Evolutionary conservation across 257 asterid genomes (phyloP).

Genomic region (Parsonsia alboflavescens): DNA sequence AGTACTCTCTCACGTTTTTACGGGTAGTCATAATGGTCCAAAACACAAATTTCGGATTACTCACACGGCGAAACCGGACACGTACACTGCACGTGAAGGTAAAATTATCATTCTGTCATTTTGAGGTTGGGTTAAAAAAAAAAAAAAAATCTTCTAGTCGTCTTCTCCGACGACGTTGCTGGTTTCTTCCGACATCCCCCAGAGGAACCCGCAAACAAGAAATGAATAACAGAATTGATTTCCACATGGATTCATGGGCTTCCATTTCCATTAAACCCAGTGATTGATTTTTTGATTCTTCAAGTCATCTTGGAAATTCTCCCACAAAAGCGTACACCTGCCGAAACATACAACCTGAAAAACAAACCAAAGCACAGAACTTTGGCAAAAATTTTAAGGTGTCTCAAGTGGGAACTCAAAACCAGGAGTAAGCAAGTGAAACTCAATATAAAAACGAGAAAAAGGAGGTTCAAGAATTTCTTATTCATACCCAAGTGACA

Average conservation of each 20-base stretch:
- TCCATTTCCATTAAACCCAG: not conserved
- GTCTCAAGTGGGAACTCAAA: conserved; percentile 10
- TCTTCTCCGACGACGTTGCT: too few species aligned
- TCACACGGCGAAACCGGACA: too few species aligned
- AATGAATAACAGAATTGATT: not conserved
- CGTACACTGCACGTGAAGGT: too few species aligned
- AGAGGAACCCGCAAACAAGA: conserved; percentile 6
- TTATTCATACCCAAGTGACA: not conserved
- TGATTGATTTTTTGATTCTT: not conserved
- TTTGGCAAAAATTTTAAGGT: conserved; percentile 18
- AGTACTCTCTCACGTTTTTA: too few species aligned
- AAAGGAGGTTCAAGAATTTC: not conserved
- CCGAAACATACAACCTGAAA: conserved; percentile 3
- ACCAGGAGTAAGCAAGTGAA: not conserved
- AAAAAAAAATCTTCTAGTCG: too few species aligned
- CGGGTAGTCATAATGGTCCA: too few species aligned
- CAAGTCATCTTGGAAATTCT: not conserved
- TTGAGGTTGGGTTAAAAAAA: too few species aligned
- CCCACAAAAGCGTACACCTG: conserved; percentile 16
- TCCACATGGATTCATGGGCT: not conserved
- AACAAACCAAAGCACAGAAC: conserved; percentile 17
- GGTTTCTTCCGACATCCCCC: too few species aligned
- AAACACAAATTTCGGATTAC: too few species aligned
- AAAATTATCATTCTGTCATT: too few species aligned
- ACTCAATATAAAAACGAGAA: not conserved